A percentile compares a stretch with the other conserved stretches of the same genome.
Evolutionary conservation across 495 filamentous ascomycete species (phyloP).

Genomic region (Letharia lupina): DNA sequence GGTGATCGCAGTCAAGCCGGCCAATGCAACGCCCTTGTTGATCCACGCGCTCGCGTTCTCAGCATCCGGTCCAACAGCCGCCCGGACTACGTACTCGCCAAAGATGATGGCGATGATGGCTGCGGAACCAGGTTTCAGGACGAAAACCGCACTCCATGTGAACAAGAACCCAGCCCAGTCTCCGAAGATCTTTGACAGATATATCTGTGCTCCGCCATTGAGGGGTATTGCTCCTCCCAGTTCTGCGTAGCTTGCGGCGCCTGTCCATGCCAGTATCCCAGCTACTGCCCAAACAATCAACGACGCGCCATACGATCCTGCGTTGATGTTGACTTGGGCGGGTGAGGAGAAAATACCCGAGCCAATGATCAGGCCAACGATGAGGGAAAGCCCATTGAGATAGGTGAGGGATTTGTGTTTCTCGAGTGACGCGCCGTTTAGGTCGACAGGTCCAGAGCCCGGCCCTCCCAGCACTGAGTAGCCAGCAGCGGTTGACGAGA

Average conservation of each 20-base stretch:
- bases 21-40: constrained; percentile 78
- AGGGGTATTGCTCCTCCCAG: constrained; percentile 91
- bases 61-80: constrained; percentile 70
- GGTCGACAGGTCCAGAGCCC: constrained; percentile 42
- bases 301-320: constrained; percentile 84
- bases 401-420: constrained; percentile 94
- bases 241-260: constrained; percentile 92
- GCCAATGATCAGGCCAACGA: constrained; percentile 92
- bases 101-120: constrained; percentile 97
- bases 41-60: constrained; percentile 73
- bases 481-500: constrained; percentile 73
- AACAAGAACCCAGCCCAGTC: constrained; percentile 88
- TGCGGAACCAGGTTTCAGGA: constrained; percentile 84
- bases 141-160: constrained; percentile 90
- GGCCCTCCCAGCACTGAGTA: constrained; percentile 78
- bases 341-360: constrained; percentile 95
- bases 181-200: constrained; percentile 91
- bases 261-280: constrained; percentile 89
- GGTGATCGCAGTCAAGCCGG: constrained; percentile 67
- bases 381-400: constrained; percentile 81
- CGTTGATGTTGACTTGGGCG: constrained; percentile 86
- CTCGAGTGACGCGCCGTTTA: constrained; percentile 58
- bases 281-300: constrained; percentile 87
- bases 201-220: constrained; percentile 89
- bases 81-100: constrained; percentile 89